Evolutionary conservation across 805 yeast genomes (phyloP), one percentile per base, ranked within the genome.

Genomic region (Cyberlindnera euphorbiiphila): DNA sequence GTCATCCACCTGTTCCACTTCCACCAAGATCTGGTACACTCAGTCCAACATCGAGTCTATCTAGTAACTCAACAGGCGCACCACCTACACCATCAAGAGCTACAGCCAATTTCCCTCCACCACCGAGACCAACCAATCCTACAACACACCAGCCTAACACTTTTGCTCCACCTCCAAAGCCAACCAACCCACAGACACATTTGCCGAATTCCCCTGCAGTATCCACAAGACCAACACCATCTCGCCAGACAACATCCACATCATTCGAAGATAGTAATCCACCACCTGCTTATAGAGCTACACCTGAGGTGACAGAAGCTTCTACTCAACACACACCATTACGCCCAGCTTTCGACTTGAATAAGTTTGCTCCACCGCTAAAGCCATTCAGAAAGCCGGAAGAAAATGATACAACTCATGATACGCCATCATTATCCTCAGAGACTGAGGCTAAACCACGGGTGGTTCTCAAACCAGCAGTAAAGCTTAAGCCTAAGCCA

Each of bases 131-230:
- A 20, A 34, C 46, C 13, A 46, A 41, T 20, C 44, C 46, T 8
- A n/a, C 25, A 16, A 31, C 34, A 8, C 37, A 34, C 10, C 47
- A 29, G 10, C 13, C 30, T 24, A 37, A 30, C 18, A 26, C 34
- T 12, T 45, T 54, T 28, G 49, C 53, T 11, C 54, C 59, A 9
- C 56, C 60, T 11, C 56, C 59, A 20, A 49, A 36, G 23, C 51
- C 44, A 10, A 29, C 41, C 12, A 30, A 39, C n/a, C 37, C 35
- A 16, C 16, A 33, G 9, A 14, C 28, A 3, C 41, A 25, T 11
- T 29, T 5, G 6, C 26, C 42, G 6, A 31, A 20, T n/a, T 14
- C 22, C 6, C 21, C 34, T 18, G 17, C 25, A 5, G 25, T 21
- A n/a, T 38, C 42, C 8, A 16, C 41, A 5, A 37, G 34, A 32